Evolutionary conservation across 202 grass and related monocot species (phyloP).

Genomic region (Cymbopogon flexuosus): DNA sequence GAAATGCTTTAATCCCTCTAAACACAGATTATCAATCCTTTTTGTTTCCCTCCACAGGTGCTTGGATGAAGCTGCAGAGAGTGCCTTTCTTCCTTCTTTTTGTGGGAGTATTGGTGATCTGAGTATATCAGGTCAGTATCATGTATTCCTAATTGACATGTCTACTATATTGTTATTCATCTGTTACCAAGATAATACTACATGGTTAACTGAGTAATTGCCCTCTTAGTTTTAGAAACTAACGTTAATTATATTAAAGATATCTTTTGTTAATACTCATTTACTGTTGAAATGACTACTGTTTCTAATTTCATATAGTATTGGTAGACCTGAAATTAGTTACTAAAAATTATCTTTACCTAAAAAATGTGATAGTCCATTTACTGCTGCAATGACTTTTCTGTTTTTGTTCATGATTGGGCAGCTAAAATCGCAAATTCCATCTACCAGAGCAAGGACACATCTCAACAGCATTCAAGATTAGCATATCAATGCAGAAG

Average conservation of each 20-base stretch:
- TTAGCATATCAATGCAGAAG: conserved; percentile 66
- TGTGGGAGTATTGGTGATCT: conserved; percentile 51
- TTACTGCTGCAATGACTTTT: neutral
- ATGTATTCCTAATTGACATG: neutral
- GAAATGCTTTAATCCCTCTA: neutral
- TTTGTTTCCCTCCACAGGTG: conserved; percentile 44
- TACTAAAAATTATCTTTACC: conserved; percentile 10
- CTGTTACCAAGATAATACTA: neutral
- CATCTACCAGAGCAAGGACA: conserved; percentile 39
- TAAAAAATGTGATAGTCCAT: neutral
- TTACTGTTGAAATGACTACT: neutral
- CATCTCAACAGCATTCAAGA: conserved; percentile 37
- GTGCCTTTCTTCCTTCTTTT: conserved; percentile 71
- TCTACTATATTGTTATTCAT: neutral
- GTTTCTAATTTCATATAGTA: neutral
- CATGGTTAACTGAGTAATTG: conserved; percentile 4
- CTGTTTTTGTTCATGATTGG: conserved; percentile 3
- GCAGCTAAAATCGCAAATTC: conserved; percentile 62
- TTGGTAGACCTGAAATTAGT: neutral
- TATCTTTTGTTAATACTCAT: neutral
- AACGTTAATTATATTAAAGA: neutral
- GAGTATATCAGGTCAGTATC: conserved; percentile 58
- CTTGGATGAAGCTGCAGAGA: conserved; percentile 71
- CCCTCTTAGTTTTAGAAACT: conserved; percentile 14
- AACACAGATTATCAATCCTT: neutral